Evolutionary conservation across 2,329 filamentous ascomycete species (phyloP).

Genomic region (Alternaria sp.): DNA sequence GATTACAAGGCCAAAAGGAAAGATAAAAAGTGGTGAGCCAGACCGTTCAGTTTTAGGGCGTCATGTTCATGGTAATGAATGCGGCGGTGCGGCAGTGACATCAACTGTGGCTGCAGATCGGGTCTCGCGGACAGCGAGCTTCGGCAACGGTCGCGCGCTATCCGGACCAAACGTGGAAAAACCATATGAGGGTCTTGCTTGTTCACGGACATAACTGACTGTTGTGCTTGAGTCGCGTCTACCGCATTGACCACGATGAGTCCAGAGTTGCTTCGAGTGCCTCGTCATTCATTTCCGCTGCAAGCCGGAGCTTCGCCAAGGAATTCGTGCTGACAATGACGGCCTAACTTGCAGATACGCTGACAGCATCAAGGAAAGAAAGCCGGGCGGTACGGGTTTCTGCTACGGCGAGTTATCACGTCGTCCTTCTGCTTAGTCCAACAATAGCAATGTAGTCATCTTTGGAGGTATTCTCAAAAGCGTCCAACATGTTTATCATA

Average conservation of each 20-base stretch:
- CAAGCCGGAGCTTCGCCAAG: slow-evolving; percentile 22
- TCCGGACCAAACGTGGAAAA: slow-evolving; percentile 26
- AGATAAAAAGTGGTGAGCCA: slow-evolving; percentile 15
- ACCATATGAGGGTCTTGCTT: neutral
- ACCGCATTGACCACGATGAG: slow-evolving; percentile 15
- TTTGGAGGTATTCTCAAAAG: neutral
- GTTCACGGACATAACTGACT: slow-evolving; percentile 4
- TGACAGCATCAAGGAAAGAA: neutral
- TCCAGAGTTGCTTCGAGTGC: slow-evolving; percentile 3
- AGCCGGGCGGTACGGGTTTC: neutral
- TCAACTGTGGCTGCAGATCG: slow-evolving; percentile 26
- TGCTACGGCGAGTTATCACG: neutral
- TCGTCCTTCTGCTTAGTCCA: neutral
- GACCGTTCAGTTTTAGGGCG: slow-evolving; percentile 25
- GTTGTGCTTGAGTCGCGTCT: neutral
- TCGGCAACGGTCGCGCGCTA: slow-evolving; percentile 11
- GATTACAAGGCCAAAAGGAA: slow-evolving; percentile 1
- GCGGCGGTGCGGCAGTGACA: slow-evolving; percentile 38
- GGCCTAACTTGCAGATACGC: neutral
- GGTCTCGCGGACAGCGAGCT: slow-evolving; percentile 21
- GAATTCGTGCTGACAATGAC: slow-evolving; percentile 1
- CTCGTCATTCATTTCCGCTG: slow-evolving; percentile 19
- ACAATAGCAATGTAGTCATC: neutral
- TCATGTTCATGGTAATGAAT: slow-evolving; percentile 27
- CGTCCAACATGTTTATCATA: neutral